Evolutionary conservation across 345 rosid genomes (phyloP), one percentile per base, ranked within the genome.

Genomic region (Citrus mangshanensis): DNA sequence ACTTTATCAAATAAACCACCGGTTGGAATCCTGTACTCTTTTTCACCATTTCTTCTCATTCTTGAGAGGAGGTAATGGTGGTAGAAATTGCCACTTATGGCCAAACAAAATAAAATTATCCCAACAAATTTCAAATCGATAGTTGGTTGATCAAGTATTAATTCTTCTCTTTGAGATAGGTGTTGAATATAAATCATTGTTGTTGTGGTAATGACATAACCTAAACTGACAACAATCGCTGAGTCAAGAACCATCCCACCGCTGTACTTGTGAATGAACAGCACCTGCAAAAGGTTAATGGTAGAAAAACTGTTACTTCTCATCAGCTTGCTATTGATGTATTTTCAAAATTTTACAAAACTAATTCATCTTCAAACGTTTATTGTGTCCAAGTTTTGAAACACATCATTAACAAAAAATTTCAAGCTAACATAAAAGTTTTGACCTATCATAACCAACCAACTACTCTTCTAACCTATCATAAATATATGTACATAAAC

Each of bases 71-170:
- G 81, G 60, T 37, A 71, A 77, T 95, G 98, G 82, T 92, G 97
- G 84, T 95, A 92, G 56, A 95, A 84, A 83, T 95, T 93, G 5
- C 97, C 98, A 42, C 35, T 65, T 10, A 90, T 83, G 37, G 97
- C 98, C 38, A 90, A 21, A 3, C 87, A 65, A 75, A 91, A 91
- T 62, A 95, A n/a, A 4, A 75, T 19, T 9, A 83, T 35, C 7
- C 99, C 97, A 1, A 75, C 32, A 78, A 72, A 78, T 70, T 76
- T 88, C 58, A 87, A 9, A 78, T 94, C 87, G 4, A 88, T 70
- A 6, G 25, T 1, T 18, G 95, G 94, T 56, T 75, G 90, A 0
- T 84, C 46, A 0, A 85, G 51, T 14, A 16, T 4, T 51, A 51
- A 51, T 51, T 16, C 56, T 16, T 51, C 19, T 4, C 83, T 92